These are phyloP conservation scores for Eutrema japonicum DNA, from an alignment of 345 rosid genomes.

Conservation along the genomic window DNA sequence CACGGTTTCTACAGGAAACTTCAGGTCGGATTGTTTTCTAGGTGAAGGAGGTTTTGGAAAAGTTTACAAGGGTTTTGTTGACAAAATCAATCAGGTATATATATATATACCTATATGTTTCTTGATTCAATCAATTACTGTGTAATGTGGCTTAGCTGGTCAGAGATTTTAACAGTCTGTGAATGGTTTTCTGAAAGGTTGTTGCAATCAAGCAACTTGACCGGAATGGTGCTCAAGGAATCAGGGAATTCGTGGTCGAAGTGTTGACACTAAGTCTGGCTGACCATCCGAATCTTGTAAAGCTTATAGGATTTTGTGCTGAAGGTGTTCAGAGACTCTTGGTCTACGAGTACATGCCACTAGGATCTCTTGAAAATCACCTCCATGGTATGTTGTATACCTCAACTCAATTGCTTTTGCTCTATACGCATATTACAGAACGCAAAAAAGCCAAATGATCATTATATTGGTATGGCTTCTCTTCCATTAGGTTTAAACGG, in stretches of 20 bases:
- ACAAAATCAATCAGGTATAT: slow-evolving; percentile 59
- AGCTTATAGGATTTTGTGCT: slow-evolving; percentile 81
- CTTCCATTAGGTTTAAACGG: too few relatives aligned
- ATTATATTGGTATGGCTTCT: neutral
- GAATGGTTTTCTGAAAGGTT: slow-evolving; percentile 43
- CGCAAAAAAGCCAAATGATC: neutral
- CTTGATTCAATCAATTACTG: neutral
- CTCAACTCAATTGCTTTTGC: neutral
- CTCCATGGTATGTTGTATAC: slow-evolving; percentile 57
- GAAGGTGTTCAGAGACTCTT: slow-evolving; percentile 79
- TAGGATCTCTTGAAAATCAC: slow-evolving; percentile 76
- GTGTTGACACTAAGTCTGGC: slow-evolving; percentile 72
- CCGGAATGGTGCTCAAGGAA: slow-evolving; percentile 73
- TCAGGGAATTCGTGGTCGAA: slow-evolving; percentile 79
- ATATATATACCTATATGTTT: neutral
- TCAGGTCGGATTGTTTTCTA: slow-evolving; percentile 59
- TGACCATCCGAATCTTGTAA: slow-evolving; percentile 79
- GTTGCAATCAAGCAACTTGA: slow-evolving; percentile 93
- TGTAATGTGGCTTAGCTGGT: slow-evolving; percentile 4
- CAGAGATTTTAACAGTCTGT: neutral
- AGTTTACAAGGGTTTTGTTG: slow-evolving; percentile 70
- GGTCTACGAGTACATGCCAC: slow-evolving; percentile 84
- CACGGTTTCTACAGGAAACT: slow-evolving; percentile 53
- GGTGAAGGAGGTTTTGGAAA: slow-evolving; percentile 94
- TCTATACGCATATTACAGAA: neutral